Conservation (phyloP, 148 eudicot species). For the Beta vulgaris region DNA sequence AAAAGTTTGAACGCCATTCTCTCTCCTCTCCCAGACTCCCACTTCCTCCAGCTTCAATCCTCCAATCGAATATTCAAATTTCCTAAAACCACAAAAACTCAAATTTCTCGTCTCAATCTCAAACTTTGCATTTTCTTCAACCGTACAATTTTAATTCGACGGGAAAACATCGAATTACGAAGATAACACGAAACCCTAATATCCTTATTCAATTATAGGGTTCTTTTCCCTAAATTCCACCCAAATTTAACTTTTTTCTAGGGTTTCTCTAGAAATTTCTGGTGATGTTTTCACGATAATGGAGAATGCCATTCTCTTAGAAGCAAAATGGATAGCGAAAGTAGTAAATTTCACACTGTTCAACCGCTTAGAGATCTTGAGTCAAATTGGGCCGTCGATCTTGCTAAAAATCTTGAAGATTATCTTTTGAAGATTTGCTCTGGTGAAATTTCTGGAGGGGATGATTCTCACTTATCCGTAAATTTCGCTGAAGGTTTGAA, state of each 20-base stretch:
- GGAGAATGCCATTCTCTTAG: not conserved
- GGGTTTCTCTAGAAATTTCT: not conserved
- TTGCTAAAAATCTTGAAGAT: conserved; percentile 71
- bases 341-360: conserved; percentile 40
- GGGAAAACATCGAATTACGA: not conserved
- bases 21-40: not conserved
- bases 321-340: conserved; percentile 33
- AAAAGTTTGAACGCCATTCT: conserved; percentile 4
- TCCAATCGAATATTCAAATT: not conserved
- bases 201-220: conserved; percentile 11
- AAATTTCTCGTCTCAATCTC: not conserved
- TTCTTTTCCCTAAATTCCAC: not conserved
- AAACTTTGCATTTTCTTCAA: not conserved
- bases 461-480: conserved; percentile 45
- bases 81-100: not conserved
- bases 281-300: conserved; percentile 4
- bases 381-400: conserved; percentile 86
- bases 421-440: conserved; percentile 86
- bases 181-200: not conserved
- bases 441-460: conserved; percentile 53
- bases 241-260: conserved; percentile 5
- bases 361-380: conserved; percentile 80
- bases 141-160: not conserved
- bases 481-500: conserved; percentile 82
- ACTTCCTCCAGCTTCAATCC: not conserved